Evolutionary conservation across 192 early-diverging fungal genomes (phyloP), one percentile per base, ranked within the genome.

Genomic region (Dispira simplex): DNA sequence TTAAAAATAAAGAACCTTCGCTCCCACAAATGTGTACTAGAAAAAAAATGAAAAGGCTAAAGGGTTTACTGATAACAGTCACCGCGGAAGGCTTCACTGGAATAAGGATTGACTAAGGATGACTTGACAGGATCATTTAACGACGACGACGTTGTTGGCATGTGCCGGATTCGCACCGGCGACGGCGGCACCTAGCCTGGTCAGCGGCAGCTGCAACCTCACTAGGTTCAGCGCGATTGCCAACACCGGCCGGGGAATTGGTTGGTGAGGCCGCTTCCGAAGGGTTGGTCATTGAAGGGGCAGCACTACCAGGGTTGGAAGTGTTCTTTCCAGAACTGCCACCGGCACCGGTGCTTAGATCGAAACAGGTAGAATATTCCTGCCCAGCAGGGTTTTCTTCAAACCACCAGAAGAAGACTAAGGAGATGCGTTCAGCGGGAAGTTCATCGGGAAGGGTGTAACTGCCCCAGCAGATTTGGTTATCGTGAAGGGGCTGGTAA

Each of bases 371-470:
- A 16, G 79, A 71, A 66, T 84, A 84, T 71, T 80, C 76, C 46
- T 84, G 69, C 13, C 80, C 82, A 14, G 75, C 73, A 8, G 76
- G 75, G 67, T 84, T 84, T 44, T 67, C 54, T 67, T 82, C 74
- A 65, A 82, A 84, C 59, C 76, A 68, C 82, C 82, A 84, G 74
- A 78, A 79, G 79, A 77, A 82, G 11, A 78, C 77, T 57, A 82
- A 71, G 46, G 76, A 76, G 62, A 77, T 79, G 6, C 58, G 63
- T 11, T 80, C 80, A 5, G 76, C 73, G 2, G 62, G 68, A 48
- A 80, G 67, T 4, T 70, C 70, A 11, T 59, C 64, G 9, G 82
- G 82, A 46, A 84, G 75, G 0, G 65, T 75, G 71, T 79, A 75
- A 12, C 63, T 46, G 20, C 79, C 80, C 46, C 72, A 65, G 65